Conservation (phyloP, 495 filamentous ascomycete genomes). For the Polyplosphaeria fusca region DNA sequence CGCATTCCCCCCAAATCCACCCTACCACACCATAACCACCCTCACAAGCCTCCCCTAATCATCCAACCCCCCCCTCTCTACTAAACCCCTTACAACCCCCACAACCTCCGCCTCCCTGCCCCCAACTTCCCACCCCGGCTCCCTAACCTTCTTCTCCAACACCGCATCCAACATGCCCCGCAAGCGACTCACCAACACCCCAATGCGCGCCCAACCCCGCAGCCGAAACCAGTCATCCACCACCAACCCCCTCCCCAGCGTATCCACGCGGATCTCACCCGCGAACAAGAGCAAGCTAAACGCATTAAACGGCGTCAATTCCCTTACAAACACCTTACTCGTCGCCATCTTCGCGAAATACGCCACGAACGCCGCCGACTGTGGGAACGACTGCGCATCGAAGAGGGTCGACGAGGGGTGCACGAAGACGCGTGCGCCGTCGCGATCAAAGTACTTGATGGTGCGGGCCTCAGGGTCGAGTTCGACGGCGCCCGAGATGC, state of each 20-base stretch:
- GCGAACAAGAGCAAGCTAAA: constrained; percentile 90
- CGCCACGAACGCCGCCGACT: constrained; percentile 65
- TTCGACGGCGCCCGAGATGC: constrained; percentile 80
- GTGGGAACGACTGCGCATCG: constrained; percentile 68
- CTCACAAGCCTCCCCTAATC: constrained; percentile 20
- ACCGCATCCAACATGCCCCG: constrained; percentile 82
- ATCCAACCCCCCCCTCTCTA: constrained; percentile 87
- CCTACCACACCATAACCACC: too few relatives aligned
- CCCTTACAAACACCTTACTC: constrained; percentile 81
- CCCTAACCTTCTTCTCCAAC: constrained; percentile 72
- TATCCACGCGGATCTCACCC: constrained; percentile 79
- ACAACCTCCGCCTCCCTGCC: constrained; percentile 62
- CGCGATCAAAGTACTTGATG: constrained; percentile 87
- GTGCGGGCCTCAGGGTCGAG: constrained; percentile 87
- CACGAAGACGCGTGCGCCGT: constrained; percentile 85
- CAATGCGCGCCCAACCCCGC: constrained; percentile 91
- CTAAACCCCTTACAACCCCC: constrained; percentile 67
- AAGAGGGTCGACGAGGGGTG: constrained; percentile 87
- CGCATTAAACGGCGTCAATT: constrained; percentile 89
- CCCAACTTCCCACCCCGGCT: constrained; percentile 58
- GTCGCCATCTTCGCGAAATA: constrained; percentile 92
- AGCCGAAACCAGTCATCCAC: constrained; percentile 92
- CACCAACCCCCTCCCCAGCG: constrained; percentile 77
- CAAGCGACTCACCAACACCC: constrained; percentile 79
- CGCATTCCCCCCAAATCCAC: too few relatives aligned